Evolutionary conservation across 2,329 filamentous ascomycete genomes (phyloP), one percentile per base, ranked within the genome.

Genomic region (Penicillium corylophilum): DNA sequence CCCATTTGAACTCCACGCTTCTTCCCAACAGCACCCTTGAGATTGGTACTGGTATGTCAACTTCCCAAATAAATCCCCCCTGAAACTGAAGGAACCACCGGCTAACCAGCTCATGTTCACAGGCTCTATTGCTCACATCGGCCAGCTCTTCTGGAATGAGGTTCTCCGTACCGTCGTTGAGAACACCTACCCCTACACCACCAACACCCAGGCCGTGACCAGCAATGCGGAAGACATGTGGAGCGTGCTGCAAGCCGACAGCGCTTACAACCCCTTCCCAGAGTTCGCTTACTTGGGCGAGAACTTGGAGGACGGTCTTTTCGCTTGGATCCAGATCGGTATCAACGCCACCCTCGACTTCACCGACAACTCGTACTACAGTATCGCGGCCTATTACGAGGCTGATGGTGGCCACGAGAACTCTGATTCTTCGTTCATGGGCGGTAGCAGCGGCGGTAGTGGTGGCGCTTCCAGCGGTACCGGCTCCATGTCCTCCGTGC

Each of bases 281-380:
- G 77, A 83, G 62, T 82, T 80, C 53, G 70, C 79, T 36, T 77
- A 79, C 48, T 75, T 83, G 23, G 79, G 80, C 4, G 74, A 81
- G 26, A 65, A 70, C 18, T 63, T 79, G 18, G 60, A 69, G 9
- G 77, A 79, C 54, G 77, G 77, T 16, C 60, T 79, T 23, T 72
- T 79, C 35, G 76, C 74, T 12, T 79, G 76, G 77, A 79, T 79
- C 54, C 71, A 73, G 53, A 72, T 79, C 24, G 76, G 76, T 28
- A 71, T 79, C 55, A 76, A 78, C 53, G 61, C 59, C n/a, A 75
- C 71, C 0, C 71, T 70, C 0, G 59, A 60, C 38, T 60, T 53
- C 38, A 58, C 55, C 4, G 55, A 60, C 44, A 50, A 60, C 50
- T 59, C 53, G 3, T 60, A 60, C 38, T 59, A 62, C 42, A 57